Evolutionary conservation across 2,329 filamentous ascomycete species (phyloP).

Genomic region (Fusarium sp.): DNA sequence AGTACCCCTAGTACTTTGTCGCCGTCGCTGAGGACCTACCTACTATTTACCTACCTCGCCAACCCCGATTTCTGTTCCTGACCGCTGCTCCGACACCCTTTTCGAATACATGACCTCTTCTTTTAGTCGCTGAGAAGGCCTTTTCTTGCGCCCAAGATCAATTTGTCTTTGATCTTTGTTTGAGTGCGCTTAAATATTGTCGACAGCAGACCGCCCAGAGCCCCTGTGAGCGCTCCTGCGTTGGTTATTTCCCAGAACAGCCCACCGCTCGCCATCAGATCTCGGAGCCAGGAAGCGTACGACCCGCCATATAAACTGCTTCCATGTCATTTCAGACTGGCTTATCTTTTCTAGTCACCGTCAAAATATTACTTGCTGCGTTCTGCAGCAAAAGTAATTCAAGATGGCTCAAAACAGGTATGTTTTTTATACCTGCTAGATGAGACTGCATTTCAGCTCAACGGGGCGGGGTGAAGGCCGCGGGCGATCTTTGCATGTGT

Average conservation of each 20-base stretch:
- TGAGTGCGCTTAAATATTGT: conserved; percentile 17
- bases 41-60: conserved; percentile 25
- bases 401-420: conserved; percentile 55
- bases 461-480: conserved; percentile 37
- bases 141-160: conserved; percentile 36
- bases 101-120: conserved; percentile 45
- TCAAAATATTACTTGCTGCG: conserved; percentile 19
- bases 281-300: conserved; percentile 29
- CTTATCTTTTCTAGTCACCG: conserved; percentile 21
- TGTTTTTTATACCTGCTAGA: conserved; percentile 19
- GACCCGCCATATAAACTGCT: conserved; percentile 10
- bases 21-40: conserved; percentile 37
- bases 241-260: conserved; percentile 25
- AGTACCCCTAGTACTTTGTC: conserved; percentile 22
- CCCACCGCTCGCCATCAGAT: conserved; percentile 34
- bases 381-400: conserved; percentile 30
- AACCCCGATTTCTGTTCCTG: conserved; percentile 32
- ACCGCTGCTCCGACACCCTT: conserved; percentile 42
- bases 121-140: conserved; percentile 37
- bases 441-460: conserved; percentile 19
- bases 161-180: conserved; percentile 26
- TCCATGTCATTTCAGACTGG: conserved; percentile 20
- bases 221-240: conserved; percentile 39
- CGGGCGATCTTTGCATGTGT: conserved; percentile 2
- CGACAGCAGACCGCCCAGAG: conserved; percentile 34